Conservation (phyloP, 805 yeast genomes). For the Candida lessepsii region DNA sequence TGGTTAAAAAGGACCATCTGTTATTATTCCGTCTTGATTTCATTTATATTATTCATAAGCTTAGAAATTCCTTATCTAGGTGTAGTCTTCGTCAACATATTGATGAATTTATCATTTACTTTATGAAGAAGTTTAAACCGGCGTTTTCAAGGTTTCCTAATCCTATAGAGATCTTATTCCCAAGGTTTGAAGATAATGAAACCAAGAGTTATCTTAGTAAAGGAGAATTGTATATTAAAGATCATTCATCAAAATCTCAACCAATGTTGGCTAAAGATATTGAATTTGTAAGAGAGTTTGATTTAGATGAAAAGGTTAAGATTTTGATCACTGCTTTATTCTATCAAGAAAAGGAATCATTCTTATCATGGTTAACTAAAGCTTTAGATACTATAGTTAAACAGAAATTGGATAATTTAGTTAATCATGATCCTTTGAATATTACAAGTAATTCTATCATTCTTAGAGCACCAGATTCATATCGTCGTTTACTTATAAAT, state of each 20-base stretch:
- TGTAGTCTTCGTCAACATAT: conserved; percentile 56
- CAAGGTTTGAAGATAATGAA: conserved; percentile 49
- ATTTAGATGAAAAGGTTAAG: conserved; percentile 48
- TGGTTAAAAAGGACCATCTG: conserved; percentile 54
- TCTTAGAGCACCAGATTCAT: conserved; percentile 12
- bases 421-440: conserved; percentile 9
- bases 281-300: conserved; percentile 31
- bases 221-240: conserved; percentile 46
- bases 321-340: conserved; percentile 50
- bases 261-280: conserved; percentile 36
- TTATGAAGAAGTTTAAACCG: conserved; percentile 56
- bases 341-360: conserved; percentile 40
- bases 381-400: conserved; percentile 34
- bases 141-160: conserved; percentile 50
- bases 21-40: conserved; percentile 70
- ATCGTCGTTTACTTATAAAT: conserved; percentile 35
- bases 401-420: conserved; percentile 14
- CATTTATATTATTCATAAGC: conserved; percentile 54
- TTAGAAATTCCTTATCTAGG: conserved; percentile 47
- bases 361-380: conserved; percentile 44
- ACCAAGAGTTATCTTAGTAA: conserved; percentile 52
- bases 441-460: conserved; percentile 6
- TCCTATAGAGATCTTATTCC: conserved; percentile 67
- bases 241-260: conserved; percentile 15
- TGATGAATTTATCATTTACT: conserved; percentile 63